These are phyloP conservation scores for Brassica hybrid DNA, from an alignment of 441 rosid species.

Conservation along the genomic window DNA sequence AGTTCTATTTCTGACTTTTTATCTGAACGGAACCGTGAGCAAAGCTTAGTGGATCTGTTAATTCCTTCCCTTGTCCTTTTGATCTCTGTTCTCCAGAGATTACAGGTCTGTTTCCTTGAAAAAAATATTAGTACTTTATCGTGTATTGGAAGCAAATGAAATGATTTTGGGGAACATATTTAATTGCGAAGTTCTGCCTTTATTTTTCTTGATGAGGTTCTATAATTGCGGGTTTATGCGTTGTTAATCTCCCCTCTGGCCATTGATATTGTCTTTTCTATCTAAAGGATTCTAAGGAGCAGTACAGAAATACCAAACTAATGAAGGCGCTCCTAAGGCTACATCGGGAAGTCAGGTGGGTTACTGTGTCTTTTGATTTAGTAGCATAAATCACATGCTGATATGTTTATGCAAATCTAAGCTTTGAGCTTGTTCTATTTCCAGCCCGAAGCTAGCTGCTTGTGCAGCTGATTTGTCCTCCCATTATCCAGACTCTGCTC, in stretches of 20 bases:
- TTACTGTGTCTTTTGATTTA: conserved; percentile 27
- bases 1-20: conserved; percentile 96
- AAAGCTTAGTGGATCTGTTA: conserved; percentile 87
- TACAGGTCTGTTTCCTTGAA: conserved; percentile 63
- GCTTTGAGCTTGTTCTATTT: conserved; percentile 36
- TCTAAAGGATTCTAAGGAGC: conserved; percentile 86
- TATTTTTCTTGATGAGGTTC: conserved; percentile 14
- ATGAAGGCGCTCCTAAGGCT: conserved; percentile 90
- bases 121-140: background rate
- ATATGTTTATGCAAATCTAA: conserved; percentile 26
- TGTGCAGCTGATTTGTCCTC: conserved; percentile 94
- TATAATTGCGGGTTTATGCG: conserved; percentile 9
- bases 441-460: conserved; percentile 97
- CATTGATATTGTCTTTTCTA: conserved; percentile 32
- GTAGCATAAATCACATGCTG: conserved; percentile 16
- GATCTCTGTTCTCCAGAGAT: conserved; percentile 75
- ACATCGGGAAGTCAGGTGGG: conserved; percentile 95
- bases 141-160: no score
- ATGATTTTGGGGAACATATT: background rate
- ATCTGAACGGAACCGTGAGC: conserved; percentile 95
- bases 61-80: conserved; percentile 82
- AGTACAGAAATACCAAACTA: conserved; percentile 87
- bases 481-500: conserved; percentile 88
- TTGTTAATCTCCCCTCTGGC: conserved; percentile 22
- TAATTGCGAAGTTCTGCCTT: background rate